Evolutionary conservation across 352 stramenopile species (phyloP).

Genomic region (Globisporangium cylindrosporum): DNA sequence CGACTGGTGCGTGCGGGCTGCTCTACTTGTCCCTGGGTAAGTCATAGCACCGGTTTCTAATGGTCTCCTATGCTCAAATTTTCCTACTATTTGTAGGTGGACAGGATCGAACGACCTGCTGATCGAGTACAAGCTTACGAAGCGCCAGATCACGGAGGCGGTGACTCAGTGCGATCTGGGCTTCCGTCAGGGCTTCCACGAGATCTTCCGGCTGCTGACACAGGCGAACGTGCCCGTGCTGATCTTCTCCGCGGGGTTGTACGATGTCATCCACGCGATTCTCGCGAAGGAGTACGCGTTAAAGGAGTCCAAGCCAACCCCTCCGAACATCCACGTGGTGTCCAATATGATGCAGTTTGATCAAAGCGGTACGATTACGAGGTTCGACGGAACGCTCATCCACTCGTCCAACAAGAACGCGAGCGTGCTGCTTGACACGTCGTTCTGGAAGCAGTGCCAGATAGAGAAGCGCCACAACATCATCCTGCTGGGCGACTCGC

Average conservation of each 20-base stretch:
- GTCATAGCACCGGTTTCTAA: too few species aligned
- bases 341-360: conserved; percentile 85
- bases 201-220: conserved; percentile 38
- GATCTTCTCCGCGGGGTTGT: conserved; percentile 64
- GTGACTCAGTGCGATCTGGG: conserved; percentile 48
- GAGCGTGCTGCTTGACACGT: conserved; percentile 54
- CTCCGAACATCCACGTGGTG: conserved; percentile 71
- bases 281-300: conserved; percentile 63
- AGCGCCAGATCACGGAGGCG: conserved; percentile 37
- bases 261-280: conserved; percentile 80
- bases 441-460: conserved; percentile 72
- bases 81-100: conserved; percentile 25
- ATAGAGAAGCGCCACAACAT: conserved; percentile 72
- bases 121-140: conserved; percentile 53
- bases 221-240: conserved; percentile 44
- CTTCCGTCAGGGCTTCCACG: conserved; percentile 52
- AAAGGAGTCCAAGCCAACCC: conserved; percentile 23
- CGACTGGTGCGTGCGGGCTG: conserved; percentile 28
- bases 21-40: too few species aligned
- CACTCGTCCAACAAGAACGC: conserved; percentile 83
- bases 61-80: too few species aligned
- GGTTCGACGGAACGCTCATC: conserved; percentile 69
- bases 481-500: conserved; percentile 68
- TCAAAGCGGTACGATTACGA: conserved; percentile 32
- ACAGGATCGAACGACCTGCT: conserved; percentile 46